Evolutionary conservation across 495 filamentous ascomycete species (phyloP), one percentile per base, ranked within the genome.

Genomic region (Cercophora samala): DNA sequence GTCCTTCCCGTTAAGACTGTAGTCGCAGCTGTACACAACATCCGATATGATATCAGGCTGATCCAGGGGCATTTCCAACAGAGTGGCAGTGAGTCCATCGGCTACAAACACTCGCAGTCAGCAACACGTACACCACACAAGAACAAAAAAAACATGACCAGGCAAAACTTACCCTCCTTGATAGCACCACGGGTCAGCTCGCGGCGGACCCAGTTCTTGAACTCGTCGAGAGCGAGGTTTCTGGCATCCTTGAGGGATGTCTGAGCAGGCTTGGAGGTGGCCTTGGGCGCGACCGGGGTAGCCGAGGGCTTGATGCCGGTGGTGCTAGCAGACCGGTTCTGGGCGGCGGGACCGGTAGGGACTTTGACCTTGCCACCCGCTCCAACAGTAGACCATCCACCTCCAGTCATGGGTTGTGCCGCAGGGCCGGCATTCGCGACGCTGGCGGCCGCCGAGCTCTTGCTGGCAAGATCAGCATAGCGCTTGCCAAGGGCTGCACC

Each of bases 331-430:
- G 89, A 81, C 15, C 90, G 86, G 24, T 79, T 82, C 32, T 87
- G 84, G 9, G 82, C 75, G 29, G 81, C 77, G n/a, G 83, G 82
- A 17, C 86, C 85, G 1, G 87, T 86, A 19, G 87, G 83, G 18
- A 87, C 81, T 82, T 96, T 98, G 37, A 89, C 84, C 79, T 97
- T 98, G 5, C 95, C 95, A 65, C 92, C 87, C 17, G 93, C 92
- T n/a, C 96, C 96, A 55, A 98, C 95, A 0, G 93, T 98, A 37
- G 93, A 94, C 96, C 96, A 98, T 21, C 92, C 93, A 52, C 89
- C 83, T 62, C 82, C 80, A 25, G 69, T 73, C 52, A 71, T 52
- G 15, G 78, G 68, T 4, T 78, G 55, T 4, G 68, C 37, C 6
- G 65, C 66, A 37, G 69, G 58, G 8, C 66, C 64, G 5, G 70